Base-by-base conservation (phyloP, 2,329 filamentous ascomycete species). In the Aspergillus amoenus region DNA sequence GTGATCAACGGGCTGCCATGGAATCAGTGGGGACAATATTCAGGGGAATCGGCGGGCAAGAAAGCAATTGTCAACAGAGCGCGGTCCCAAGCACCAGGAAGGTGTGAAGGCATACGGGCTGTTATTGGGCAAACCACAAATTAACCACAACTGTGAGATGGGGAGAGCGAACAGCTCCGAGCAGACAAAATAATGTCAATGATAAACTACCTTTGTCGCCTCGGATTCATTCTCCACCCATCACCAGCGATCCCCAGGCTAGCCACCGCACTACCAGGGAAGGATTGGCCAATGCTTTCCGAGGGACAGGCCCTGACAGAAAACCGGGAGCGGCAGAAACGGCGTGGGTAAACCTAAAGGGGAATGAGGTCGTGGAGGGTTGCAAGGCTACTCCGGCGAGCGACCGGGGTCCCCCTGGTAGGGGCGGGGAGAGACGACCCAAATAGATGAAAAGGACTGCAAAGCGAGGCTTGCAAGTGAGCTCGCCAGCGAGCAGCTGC, bases 301-400 rank as follows among this genome's bases (percentile, higher is more conserved):
- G 22, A 24, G 22, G 17, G 24, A 45, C 15, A 64, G 57, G 60
- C 64, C 64, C 64, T 66, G 64, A 64, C 64, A 66, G 63, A 54
- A 63, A 60, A 61, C 64, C 27, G 27, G 27, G 64, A 61, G 61
- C 60, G 63, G 61, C 63, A 65, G 56, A 65, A 66, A 66, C 64
- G 64, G 64, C 56, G 55, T 60, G 40, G 55, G 44, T 51, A 46
- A 60, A 50, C 52, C 47, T 53, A 55, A 59, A 58, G 51, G 46
- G 46, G 48, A 55, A 56, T 56, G 55, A 30, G 48, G 50, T 52
- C 47, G 50, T 54, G 32, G 41, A 54, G 30, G 32, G 18, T 21
- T 40, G 37, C 13, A 9, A 30, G 27, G 27, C 27, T 8, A 11
- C 27, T 30, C 27, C 11, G 27, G 27, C 27, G 27, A 30, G 27